A percentile compares a stretch with the other conserved stretches of the same genome.
These are phyloP conservation scores for Trichoderma gamsii DNA, from an alignment of 495 filamentous ascomycete species.

Conservation along the genomic window DNA sequence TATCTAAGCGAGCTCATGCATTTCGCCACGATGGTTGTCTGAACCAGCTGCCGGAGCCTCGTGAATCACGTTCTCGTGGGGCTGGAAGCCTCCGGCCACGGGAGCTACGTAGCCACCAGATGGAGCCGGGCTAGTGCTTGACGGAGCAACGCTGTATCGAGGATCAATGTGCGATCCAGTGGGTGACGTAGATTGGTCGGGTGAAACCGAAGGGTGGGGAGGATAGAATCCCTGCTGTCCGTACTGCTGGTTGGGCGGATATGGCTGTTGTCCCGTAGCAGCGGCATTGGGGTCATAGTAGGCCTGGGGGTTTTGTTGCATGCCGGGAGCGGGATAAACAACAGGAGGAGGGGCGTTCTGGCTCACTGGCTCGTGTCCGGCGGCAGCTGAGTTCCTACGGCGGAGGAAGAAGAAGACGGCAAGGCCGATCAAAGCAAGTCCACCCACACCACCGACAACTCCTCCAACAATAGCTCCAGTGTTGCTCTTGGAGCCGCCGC, in stretches of 20 bases:
- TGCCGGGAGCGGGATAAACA: neutral
- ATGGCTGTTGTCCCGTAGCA: neutral
- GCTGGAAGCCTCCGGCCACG: neutral
- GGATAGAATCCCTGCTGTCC: neutral
- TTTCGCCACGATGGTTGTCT: constrained; percentile 11
- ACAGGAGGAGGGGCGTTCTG: neutral
- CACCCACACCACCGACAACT: constrained; percentile 42
- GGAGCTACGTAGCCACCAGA: neutral
- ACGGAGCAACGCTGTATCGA: neutral
- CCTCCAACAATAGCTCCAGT: constrained; percentile 41
- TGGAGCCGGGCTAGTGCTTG: neutral
- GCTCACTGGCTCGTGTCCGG: neutral
- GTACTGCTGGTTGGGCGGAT: neutral
- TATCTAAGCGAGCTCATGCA: constrained; percentile 17
- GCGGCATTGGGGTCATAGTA: constrained; percentile 1
- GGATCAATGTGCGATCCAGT: neutral
- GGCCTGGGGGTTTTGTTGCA: neutral
- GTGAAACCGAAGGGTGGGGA: neutral
- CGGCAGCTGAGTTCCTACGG: constrained; percentile 27
- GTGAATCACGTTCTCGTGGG: neutral
- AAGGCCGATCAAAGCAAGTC: constrained; percentile 35
- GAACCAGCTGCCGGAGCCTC: neutral
- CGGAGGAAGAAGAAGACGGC: constrained; percentile 35
- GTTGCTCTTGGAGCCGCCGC: constrained; percentile 20
- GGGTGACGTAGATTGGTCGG: neutral